Conservation (phyloP, 2,329 filamentous ascomycete species). For the Reticulascus tulasneorum region DNA sequence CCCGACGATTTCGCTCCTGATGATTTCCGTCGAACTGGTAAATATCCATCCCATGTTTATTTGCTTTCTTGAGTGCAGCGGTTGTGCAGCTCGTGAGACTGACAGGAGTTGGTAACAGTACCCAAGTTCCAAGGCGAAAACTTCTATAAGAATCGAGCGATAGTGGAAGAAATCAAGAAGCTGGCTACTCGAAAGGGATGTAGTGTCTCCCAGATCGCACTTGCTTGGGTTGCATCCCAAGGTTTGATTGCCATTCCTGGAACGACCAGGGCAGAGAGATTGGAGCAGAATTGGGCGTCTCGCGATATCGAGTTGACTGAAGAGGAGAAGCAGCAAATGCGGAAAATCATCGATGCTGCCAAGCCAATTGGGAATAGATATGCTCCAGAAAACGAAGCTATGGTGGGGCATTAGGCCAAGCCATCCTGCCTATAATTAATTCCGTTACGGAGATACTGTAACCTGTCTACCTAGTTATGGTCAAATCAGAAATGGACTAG, state of each 20-base stretch:
- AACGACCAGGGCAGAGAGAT: constrained; percentile 32
- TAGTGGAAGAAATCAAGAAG: constrained; percentile 37
- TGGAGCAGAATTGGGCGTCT: constrained; percentile 36
- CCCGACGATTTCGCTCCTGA: constrained; percentile 40
- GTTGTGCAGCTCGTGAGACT: constrained; percentile 4
- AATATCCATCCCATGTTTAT: constrained; percentile 8
- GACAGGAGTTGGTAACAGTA: constrained; percentile 18
- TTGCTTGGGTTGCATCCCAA: constrained; percentile 35
- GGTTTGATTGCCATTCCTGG: constrained; percentile 42
- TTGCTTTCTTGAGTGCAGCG: too few relatives aligned
- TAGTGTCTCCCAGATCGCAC: constrained; percentile 29
- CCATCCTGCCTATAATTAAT: too few relatives aligned
- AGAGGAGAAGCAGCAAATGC: constrained; percentile 34
- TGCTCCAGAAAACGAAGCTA: constrained; percentile 6
- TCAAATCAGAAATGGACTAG: too few relatives aligned
- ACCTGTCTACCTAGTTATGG: too few relatives aligned
- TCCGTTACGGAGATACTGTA: too few relatives aligned
- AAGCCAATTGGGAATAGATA: constrained; percentile 34
- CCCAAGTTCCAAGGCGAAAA: constrained; percentile 38
- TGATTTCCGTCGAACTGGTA: constrained; percentile 35
- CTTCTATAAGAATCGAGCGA: constrained; percentile 37
- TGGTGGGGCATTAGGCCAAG: constrained; percentile 13
- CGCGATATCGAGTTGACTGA: constrained; percentile 29
- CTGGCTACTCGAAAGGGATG: constrained; percentile 30
- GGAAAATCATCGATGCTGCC: constrained; percentile 29